Conservation (phyloP, 2,329 filamentous ascomycete species). For the Fusarium anguioides region DNA sequence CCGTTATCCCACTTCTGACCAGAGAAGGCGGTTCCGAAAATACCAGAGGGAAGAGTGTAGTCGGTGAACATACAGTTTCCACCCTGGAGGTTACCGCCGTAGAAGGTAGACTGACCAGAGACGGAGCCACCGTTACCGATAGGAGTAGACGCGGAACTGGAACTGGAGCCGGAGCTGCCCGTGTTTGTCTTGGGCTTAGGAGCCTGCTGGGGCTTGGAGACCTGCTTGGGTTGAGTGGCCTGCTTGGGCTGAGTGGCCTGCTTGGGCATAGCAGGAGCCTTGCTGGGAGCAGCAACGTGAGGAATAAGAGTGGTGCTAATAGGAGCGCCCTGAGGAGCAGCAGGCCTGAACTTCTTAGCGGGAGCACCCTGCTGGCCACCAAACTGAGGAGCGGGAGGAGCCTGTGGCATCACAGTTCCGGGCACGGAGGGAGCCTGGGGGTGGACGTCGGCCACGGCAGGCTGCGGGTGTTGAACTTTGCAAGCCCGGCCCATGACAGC, state of each 20-base stretch:
- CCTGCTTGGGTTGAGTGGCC: not conserved
- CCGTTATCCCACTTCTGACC: constrained; percentile 66
- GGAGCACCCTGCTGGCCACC: constrained; percentile 8
- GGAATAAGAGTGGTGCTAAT: too few relatives aligned
- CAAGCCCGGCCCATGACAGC: constrained; percentile 45
- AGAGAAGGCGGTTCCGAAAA: constrained; percentile 72
- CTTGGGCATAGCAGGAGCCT: not conserved
- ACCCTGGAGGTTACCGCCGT: constrained; percentile 66
- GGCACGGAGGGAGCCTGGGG: constrained; percentile 4
- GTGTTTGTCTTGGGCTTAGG: not conserved
- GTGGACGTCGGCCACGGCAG: constrained; percentile 1
- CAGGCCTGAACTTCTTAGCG: too few relatives aligned
- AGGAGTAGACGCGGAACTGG: not conserved
- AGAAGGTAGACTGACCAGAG: constrained; percentile 56
- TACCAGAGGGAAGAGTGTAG: constrained; percentile 68
- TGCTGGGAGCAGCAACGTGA: too few relatives aligned
- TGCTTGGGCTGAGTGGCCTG: not conserved
- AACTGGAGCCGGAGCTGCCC: not conserved
- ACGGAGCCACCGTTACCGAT: constrained; percentile 14
- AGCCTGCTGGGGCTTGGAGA: not conserved
- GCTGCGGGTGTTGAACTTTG: constrained; percentile 25
- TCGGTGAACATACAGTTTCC: constrained; percentile 72
- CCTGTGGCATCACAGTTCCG: constrained; percentile 4
- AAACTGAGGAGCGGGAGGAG: not conserved
- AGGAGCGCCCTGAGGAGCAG: constrained; percentile 1